Percentiles rank a stretch among this genome's conserved stretches.
phyloP scores from a whole-genome alignment of 768 basidiomycete species.

The Mycena belliarum region DNA sequence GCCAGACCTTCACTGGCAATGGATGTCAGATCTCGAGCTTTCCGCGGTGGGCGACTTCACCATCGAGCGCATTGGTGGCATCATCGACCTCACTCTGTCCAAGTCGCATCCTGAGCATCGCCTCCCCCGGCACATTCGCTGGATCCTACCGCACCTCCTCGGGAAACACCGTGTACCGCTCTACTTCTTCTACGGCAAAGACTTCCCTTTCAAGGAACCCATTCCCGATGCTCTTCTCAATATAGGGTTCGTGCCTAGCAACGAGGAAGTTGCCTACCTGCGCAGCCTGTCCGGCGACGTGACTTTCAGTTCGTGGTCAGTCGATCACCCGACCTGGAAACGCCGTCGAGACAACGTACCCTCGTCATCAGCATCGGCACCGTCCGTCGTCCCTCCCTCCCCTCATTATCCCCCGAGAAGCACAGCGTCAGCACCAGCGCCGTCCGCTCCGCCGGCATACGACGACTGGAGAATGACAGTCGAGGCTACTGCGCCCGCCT shows the following conservation, averaged over 20 bases:
- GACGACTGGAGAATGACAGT: too few relatives aligned
- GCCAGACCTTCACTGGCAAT: constrained; percentile 12
- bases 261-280: background rate
- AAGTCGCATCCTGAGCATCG: constrained; percentile 9
- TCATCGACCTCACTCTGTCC: constrained; percentile 13
- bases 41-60: constrained; percentile 14
- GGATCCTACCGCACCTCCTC: constrained; percentile 13
- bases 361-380: background rate
- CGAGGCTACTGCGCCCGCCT: background rate
- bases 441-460: background rate
- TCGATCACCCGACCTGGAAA: background rate
- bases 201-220: constrained; percentile 8
- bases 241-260: background rate
- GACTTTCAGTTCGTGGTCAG: constrained; percentile 11
- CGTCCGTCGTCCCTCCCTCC: too few relatives aligned
- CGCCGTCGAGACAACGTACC: background rate
- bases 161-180: constrained; percentile 15
- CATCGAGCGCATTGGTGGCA: constrained; percentile 18
- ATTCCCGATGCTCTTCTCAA: constrained; percentile 3
- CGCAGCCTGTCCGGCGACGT: background rate
- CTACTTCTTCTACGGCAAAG: constrained; percentile 16
- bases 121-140: constrained; percentile 10
- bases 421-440: background rate
- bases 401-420: too few relatives aligned
- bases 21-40: constrained; percentile 12